Conservation (phyloP, 768 basidiomycete genomes). For the Suillus decipiens region DNA sequence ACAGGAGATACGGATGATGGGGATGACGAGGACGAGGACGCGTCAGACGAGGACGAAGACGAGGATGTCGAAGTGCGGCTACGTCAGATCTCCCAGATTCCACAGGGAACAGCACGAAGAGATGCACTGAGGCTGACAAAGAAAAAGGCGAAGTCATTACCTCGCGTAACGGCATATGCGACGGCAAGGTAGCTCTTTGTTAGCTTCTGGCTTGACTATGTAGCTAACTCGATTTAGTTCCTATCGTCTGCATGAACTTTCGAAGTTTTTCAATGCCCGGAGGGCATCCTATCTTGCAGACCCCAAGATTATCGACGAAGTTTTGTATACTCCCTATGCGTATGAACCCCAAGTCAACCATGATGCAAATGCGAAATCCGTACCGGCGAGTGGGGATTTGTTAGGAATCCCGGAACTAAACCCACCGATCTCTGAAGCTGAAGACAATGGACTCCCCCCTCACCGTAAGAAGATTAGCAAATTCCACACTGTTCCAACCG, state of each 20-base stretch:
- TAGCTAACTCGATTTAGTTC: constrained; percentile 51
- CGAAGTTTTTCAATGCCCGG: constrained; percentile 88
- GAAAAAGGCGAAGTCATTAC: constrained; percentile 90
- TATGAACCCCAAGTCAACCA: constrained; percentile 56
- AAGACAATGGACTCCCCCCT: constrained; percentile 32
- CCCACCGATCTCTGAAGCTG: constrained; percentile 27
- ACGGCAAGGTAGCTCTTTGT: constrained; percentile 70
- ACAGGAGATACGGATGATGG: constrained; percentile 73
- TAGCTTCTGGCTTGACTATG: neutral
- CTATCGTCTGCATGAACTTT: constrained; percentile 83
- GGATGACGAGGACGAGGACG: constrained; percentile 57
- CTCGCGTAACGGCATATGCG: constrained; percentile 95
- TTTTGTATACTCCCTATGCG: constrained; percentile 90
- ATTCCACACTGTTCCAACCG: constrained; percentile 63
- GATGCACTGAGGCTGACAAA: constrained; percentile 91
- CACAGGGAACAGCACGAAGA: constrained; percentile 89
- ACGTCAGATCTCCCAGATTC: constrained; percentile 84
- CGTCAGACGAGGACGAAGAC: constrained; percentile 54
- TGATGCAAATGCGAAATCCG: constrained; percentile 30
- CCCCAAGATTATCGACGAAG: constrained; percentile 87
- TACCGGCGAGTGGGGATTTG: constrained; percentile 59
- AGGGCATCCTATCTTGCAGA: constrained; percentile 82
- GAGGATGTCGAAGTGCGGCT: constrained; percentile 58
- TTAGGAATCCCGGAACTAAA: constrained; percentile 75
- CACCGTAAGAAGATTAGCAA: constrained; percentile 60